phyloP scores from a whole-genome alignment of 768 basidiomycete species.

The Collybia nuda region DNA sequence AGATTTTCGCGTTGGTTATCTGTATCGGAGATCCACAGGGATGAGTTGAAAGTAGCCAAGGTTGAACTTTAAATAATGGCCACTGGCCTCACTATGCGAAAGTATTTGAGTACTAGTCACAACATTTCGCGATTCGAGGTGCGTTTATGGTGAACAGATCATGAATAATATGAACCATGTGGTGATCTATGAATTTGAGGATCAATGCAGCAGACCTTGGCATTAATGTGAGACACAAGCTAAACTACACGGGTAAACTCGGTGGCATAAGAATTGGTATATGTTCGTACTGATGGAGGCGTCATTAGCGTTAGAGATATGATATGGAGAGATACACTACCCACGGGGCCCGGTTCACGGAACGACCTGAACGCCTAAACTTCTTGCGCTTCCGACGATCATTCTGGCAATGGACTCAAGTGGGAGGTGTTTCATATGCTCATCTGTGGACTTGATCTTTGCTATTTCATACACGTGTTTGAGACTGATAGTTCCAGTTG shows the following conservation, averaged over 20 bases:
- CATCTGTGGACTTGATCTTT: conserved; percentile 92
- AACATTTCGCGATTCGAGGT: conserved; percentile 5
- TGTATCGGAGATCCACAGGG: no score
- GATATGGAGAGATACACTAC: conserved; percentile 14
- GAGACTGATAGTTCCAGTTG: conserved; percentile 79
- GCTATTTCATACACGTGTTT: conserved; percentile 99
- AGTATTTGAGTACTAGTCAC: not conserved
- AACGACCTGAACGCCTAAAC: conserved; percentile 87
- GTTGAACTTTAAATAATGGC: no score
- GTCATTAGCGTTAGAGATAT: conserved; percentile 7
- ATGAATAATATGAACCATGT: conserved; percentile 6
- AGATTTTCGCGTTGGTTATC: no score
- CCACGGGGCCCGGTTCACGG: conserved; percentile 49
- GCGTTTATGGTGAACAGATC: not conserved
- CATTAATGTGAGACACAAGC: conserved; percentile 15
- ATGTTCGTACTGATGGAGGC: conserved; percentile 6
- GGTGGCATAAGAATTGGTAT: conserved; percentile 5
- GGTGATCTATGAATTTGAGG: conserved; percentile 10
- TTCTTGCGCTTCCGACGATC: conserved; percentile 86
- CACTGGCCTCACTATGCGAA: no score
- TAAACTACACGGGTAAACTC: conserved; percentile 17
- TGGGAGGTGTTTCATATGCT: conserved; percentile 81
- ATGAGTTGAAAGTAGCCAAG: no score
- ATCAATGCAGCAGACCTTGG: conserved; percentile 9
- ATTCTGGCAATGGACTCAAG: conserved; percentile 88